These are phyloP conservation scores for Apiospora malaysiana DNA, from an alignment of 2,329 filamentous ascomycete species.

Conservation along the genomic window DNA sequence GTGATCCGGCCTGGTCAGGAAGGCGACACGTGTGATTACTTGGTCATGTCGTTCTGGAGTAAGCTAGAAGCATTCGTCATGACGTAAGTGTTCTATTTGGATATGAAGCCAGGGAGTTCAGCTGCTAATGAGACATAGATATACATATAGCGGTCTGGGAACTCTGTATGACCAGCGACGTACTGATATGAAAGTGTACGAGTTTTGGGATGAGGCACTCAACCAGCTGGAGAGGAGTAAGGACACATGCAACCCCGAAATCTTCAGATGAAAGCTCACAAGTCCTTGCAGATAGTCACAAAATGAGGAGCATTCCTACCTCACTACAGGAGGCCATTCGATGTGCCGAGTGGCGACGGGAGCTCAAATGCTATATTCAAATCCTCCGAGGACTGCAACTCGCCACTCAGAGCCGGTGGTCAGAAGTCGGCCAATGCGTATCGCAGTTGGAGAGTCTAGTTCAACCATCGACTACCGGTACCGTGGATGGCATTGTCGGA, in stretches of 20 bases:
- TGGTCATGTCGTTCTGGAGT: conserved; percentile 66
- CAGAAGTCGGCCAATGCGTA: conserved; percentile 64
- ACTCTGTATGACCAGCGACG: conserved; percentile 45
- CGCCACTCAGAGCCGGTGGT: conserved; percentile 75
- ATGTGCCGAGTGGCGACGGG: conserved; percentile 67
- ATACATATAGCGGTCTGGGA: conserved; percentile 60
- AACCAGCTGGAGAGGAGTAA: conserved; percentile 41
- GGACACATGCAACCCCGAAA: conserved; percentile 24
- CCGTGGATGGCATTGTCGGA: conserved; percentile 51
- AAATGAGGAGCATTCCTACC: conserved; percentile 50
- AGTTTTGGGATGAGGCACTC: conserved; percentile 48
- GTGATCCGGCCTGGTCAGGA: conserved; percentile 56
- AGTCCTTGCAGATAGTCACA: conserved; percentile 31
- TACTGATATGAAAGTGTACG: conserved; percentile 44
- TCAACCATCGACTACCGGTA: conserved; percentile 33
- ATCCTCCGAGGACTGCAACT: conserved; percentile 74
- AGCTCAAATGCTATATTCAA: conserved; percentile 71
- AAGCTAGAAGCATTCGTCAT: conserved; percentile 63
- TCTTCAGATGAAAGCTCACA: conserved; percentile 29
- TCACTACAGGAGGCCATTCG: conserved; percentile 63
- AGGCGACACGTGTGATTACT: conserved; percentile 55
- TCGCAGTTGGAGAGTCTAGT: conserved; percentile 56
- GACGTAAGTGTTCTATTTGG: conserved; percentile 49
- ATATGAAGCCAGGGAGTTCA: neutral
- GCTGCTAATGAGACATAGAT: conserved; percentile 44